These are phyloP conservation scores for Cladosporium cucumerinum DNA, from an alignment of 2,329 filamentous ascomycete genomes.

Conservation along the genomic window DNA sequence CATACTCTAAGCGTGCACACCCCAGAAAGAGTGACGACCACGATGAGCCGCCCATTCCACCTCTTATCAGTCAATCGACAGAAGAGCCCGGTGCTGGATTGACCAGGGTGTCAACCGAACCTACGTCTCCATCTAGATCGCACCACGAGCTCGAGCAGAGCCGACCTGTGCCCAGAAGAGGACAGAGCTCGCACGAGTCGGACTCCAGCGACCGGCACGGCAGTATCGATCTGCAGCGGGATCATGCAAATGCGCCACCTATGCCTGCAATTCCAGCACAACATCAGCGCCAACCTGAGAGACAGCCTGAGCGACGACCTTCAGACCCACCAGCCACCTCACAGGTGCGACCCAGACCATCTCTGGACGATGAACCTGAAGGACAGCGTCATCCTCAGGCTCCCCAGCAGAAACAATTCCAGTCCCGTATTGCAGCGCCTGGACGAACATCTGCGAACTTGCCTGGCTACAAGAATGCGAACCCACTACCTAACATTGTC, in stretches of 20 bases:
- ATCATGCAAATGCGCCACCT: conserved; percentile 6
- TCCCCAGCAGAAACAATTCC: conserved; percentile 48
- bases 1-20: conserved; percentile 69
- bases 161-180: neutral
- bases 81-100: conserved; percentile 52
- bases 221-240: neutral
- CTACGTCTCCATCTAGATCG: conserved; percentile 48
- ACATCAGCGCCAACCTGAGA: conserved; percentile 13
- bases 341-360: conserved; percentile 12
- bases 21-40: conserved; percentile 60
- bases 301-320: conserved; percentile 5
- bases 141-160: neutral
- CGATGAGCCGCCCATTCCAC: conserved; percentile 50
- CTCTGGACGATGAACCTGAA: conserved; percentile 12
- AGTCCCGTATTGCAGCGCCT: conserved; percentile 55
- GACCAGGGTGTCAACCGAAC: conserved; percentile 67
- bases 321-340: conserved; percentile 10
- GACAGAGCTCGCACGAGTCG: conserved; percentile 6
- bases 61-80: conserved; percentile 40
- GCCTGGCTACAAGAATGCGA: conserved; percentile 43
- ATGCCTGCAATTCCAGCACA: conserved; percentile 15
- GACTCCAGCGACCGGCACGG: neutral
- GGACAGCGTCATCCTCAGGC: conserved; percentile 31
- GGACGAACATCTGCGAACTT: conserved; percentile 54
- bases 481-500: conserved; percentile 56